Conservation (phyloP, 306 rosid species). For the Cucurbita argyrosperma region DNA sequence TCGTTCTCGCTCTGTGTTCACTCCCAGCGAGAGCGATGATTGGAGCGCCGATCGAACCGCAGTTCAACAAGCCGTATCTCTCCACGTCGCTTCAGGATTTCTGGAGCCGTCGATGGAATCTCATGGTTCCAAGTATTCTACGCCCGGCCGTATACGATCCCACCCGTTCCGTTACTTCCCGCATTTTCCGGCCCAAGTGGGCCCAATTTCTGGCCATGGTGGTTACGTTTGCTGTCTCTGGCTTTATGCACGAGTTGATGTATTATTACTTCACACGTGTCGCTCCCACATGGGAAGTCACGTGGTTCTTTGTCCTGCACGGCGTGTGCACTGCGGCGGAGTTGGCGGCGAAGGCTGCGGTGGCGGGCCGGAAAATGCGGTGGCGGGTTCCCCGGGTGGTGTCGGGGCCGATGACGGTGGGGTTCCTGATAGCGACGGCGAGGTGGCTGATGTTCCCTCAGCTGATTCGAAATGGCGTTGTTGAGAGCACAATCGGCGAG, state of each 20-base stretch:
- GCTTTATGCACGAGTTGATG: conserved; percentile 51
- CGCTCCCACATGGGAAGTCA: conserved; percentile 74
- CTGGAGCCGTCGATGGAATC: conserved; percentile 85
- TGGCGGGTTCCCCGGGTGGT: conserved; percentile 29
- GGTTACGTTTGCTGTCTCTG: conserved; percentile 32
- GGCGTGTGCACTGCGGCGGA: conserved; percentile 37
- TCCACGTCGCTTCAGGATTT: conserved; percentile 64
- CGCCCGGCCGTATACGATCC: conserved; percentile 38
- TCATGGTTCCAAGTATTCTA: conserved; percentile 40
- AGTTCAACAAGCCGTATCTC: conserved; percentile 52
- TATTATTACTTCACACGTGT: conserved; percentile 45
- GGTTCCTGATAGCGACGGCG: conserved; percentile 24
- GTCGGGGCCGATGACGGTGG: conserved; percentile 23
- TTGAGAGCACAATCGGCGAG: conserved; percentile 20
- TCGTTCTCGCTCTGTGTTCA: conserved; percentile 13
- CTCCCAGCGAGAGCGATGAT: background rate
- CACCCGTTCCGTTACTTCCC: background rate
- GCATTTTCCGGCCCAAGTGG: conserved; percentile 4
- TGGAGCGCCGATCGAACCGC: conserved; percentile 36
- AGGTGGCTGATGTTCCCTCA: conserved; percentile 60
- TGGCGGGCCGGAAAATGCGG: background rate
- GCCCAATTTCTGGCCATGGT: conserved; percentile 7
- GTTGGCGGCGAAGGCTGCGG: conserved; percentile 32
- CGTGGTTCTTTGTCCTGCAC: conserved; percentile 45
- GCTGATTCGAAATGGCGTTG: conserved; percentile 35